These are phyloP conservation scores for Solanum aculeatissimum DNA, from an alignment of 305 asterid species.

Conservation along the genomic window DNA sequence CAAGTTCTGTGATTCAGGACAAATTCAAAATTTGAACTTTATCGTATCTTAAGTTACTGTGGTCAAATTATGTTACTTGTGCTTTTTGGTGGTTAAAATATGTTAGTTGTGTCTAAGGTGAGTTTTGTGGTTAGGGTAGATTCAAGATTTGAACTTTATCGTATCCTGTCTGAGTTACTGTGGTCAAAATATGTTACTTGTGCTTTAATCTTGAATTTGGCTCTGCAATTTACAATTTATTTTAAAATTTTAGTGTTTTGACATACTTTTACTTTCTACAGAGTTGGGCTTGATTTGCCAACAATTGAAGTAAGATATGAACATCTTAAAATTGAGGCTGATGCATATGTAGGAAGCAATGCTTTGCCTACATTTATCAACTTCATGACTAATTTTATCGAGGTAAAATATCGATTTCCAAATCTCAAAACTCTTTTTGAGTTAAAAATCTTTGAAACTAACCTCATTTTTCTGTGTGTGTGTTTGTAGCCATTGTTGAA, in stretches of 20 bases:
- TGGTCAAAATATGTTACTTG: no score
- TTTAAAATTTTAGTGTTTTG: not conserved
- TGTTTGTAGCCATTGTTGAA: slow-evolving; percentile 29
- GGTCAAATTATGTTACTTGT: not conserved
- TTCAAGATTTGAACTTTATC: not conserved
- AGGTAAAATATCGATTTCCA: slow-evolving; percentile 23
- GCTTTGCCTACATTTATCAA: slow-evolving; percentile 51
- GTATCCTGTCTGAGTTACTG: no score
- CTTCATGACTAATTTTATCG: slow-evolving; percentile 27
- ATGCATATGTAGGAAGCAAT: slow-evolving; percentile 43
- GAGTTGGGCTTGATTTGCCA: slow-evolving; percentile 76
- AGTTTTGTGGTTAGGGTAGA: not conserved
- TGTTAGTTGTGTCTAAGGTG: no score
- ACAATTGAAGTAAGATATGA: slow-evolving; percentile 69
- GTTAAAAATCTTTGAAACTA: not conserved
- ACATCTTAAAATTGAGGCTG: slow-evolving; percentile 50
- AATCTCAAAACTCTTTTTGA: not conserved
- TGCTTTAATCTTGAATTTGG: not conserved
- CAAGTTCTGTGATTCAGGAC: no score
- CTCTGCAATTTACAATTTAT: not conserved
- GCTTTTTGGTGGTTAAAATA: not conserved
- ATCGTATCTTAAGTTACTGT: not conserved
- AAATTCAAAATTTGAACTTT: not conserved
- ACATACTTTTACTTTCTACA: slow-evolving; percentile 5
- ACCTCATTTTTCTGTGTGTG: not conserved